phyloP scores from a whole-genome alignment of 2,329 filamentous ascomycete species.

The Diaporthe sp. region DNA sequence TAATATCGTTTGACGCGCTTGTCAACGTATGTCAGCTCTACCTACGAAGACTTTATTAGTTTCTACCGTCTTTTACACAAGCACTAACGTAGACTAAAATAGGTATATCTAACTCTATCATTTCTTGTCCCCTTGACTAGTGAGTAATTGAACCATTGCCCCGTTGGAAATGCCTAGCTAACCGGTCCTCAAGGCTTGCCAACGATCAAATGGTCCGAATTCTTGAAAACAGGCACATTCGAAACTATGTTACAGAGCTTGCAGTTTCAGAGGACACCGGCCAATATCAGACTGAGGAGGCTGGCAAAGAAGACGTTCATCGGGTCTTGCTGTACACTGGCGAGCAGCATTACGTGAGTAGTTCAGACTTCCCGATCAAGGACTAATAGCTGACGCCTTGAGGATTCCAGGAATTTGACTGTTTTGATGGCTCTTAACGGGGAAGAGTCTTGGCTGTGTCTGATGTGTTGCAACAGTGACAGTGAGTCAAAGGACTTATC shows the following conservation, averaged over 20 bases:
- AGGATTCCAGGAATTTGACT: neutral
- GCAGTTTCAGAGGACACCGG: neutral
- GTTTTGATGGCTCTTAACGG: conserved; percentile 4
- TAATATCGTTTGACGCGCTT: conserved; percentile 1
- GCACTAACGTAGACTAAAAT: neutral
- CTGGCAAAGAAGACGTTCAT: conserved; percentile 13
- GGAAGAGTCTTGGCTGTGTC: conserved; percentile 12
- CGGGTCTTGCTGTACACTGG: conserved; percentile 7
- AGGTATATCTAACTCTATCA: conserved; percentile 6
- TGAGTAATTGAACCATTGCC: neutral
- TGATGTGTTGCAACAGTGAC: conserved; percentile 10
- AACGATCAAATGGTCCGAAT: conserved; percentile 13
- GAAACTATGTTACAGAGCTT: neutral
- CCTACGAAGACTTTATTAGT: neutral
- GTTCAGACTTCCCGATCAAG: neutral
- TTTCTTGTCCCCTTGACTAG: conserved; percentile 10
- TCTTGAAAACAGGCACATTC: neutral
- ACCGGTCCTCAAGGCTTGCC: neutral
- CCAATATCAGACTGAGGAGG: conserved; percentile 2
- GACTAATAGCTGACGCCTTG: neutral
- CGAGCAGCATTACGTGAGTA: conserved; percentile 5
- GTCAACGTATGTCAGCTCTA: neutral
- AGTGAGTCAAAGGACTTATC: neutral
- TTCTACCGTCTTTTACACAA: neutral
- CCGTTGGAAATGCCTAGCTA: neutral